Base-by-base conservation (phyloP, 352 stramenopile species). In the Pythium monospermum region DNA sequence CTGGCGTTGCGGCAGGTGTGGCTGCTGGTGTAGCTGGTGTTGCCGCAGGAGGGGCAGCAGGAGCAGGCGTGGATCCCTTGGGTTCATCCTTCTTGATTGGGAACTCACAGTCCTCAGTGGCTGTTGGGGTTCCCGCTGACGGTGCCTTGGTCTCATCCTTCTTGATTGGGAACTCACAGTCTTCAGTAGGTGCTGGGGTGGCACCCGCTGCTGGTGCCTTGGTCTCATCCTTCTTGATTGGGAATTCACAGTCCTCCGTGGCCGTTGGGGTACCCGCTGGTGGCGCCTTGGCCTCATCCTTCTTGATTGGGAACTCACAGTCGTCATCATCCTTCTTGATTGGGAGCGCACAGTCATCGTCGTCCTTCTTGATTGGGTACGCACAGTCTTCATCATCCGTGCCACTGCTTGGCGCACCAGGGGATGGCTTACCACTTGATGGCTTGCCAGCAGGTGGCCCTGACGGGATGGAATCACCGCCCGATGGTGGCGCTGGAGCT, bases 271-370 rank as follows among this genome's bases (percentile, higher is more conserved):
- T n/a, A n/a, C n/a, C n/a, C n/a, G n/a, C n/a, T n/a, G n/a, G n/a
- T n/a, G n/a, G n/a, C n/a, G n/a, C n/a, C n/a, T n/a, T n/a, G n/a
- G n/a, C n/a, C n/a, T 31, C 50, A 30, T 61, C 54, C 54, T 55
- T 55, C 28, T 48, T 42, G 21, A 52, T 57, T 3, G 47, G 28
- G 48, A 27, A 53, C n/a, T 31, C 27, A 22, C 43, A 57, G 46
- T 54, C 53, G 7, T 47, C 42, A 23, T 53, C 35, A 13, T 61
- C 46, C 48, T 54, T 57, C 30, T 72, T 61, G 16, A 62, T 45
- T 5, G 55, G 55, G 41, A 37, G 57, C 32, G 35, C 46, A 23
- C 55, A 62, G 53, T 60, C 53, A 32, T 54, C 53, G 32, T 54
- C 44, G n/a, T 53, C 45, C 39, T 51, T 55, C 19, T 68, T 54